Percentiles rank a stretch among this genome's conserved stretches.
These are phyloP conservation scores for Hypoxylon rubiginosum DNA, from an alignment of 2,329 filamentous ascomycete species.

Conservation along the genomic window DNA sequence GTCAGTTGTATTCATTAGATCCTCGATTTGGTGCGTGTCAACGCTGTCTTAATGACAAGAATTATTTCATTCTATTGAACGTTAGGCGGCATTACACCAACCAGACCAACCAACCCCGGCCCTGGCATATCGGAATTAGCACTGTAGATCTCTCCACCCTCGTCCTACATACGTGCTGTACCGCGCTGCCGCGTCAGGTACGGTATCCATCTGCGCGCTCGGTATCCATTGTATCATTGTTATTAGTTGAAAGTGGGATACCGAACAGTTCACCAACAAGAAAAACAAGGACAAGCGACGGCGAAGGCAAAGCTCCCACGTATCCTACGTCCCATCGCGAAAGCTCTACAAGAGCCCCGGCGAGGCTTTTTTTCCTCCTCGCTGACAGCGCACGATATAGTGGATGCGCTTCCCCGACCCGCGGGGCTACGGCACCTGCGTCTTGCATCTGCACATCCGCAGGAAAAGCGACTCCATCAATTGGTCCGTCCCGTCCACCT, in stretches of 20 bases:
- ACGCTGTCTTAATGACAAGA: no score
- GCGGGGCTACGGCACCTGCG: not conserved
- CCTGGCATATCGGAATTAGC: conserved; percentile 4
- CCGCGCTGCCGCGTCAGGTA: no score
- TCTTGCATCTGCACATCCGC: not conserved
- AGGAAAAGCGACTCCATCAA: not conserved
- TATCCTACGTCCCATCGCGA: conserved; percentile 15
- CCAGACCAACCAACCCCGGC: no score
- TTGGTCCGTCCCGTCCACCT: conserved; percentile 2
- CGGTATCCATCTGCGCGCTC: not conserved
- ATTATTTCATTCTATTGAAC: no score
- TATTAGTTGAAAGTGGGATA: conserved; percentile 9
- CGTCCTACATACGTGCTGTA: no score
- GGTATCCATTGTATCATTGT: not conserved
- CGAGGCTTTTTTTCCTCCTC: not conserved
- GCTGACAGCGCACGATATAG: conserved; percentile 38
- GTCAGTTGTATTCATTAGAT: not conserved
- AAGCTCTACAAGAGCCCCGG: conserved; percentile 8
- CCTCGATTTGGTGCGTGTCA: no score
- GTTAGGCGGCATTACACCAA: not conserved
- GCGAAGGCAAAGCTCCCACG: conserved; percentile 29
- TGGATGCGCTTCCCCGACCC: conserved; percentile 29
- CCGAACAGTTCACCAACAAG: not conserved
- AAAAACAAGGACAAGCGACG: not conserved
- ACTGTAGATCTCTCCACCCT: conserved; percentile 22